phyloP scores from a whole-genome alignment of 345 rosid genomes.

The Corchorus olitorius region DNA sequence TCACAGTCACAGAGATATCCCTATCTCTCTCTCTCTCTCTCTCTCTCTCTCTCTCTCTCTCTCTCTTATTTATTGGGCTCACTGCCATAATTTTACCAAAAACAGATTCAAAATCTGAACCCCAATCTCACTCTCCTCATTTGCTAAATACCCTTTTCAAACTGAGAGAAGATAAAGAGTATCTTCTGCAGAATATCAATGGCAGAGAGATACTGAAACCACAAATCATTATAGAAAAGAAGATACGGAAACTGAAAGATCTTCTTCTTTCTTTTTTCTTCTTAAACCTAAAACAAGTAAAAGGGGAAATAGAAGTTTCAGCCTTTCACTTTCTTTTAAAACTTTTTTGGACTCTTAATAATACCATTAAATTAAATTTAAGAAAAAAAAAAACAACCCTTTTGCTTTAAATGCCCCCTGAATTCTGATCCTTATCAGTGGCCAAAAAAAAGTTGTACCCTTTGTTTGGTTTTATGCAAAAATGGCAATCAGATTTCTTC shows the following conservation, averaged over 20 bases:
- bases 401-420: conserved; percentile 12
- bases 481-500: conserved; percentile 12
- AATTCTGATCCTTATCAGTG: conserved; percentile 10
- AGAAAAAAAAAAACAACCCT: conserved; percentile 10
- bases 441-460: not conserved
- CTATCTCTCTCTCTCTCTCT: conserved; percentile 37
- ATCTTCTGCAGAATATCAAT: conserved; percentile 29
- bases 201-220: conserved; percentile 28
- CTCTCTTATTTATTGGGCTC: conserved; percentile 34
- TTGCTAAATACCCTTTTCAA: conserved; percentile 3
- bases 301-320: conserved; percentile 32
- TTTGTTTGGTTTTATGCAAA: not conserved
- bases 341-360: conserved; percentile 25
- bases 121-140: conserved; percentile 3
- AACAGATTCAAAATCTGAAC: conserved; percentile 34
- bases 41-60: conserved; percentile 41
- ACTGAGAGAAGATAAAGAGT: conserved; percentile 11
- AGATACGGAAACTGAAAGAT: conserved; percentile 32
- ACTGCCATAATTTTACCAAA: conserved; percentile 16
- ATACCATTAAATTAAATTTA: too few relatives aligned
- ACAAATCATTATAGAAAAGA: conserved; percentile 29
- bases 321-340: not conserved
- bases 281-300: conserved; percentile 25
- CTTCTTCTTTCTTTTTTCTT: conserved; percentile 21
- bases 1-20: not conserved